A percentile compares a stretch with the other conserved stretches of the same genome.
Evolutionary conservation across 2,329 filamentous ascomycete species (phyloP).

Genomic region (Nothophoma quercina): DNA sequence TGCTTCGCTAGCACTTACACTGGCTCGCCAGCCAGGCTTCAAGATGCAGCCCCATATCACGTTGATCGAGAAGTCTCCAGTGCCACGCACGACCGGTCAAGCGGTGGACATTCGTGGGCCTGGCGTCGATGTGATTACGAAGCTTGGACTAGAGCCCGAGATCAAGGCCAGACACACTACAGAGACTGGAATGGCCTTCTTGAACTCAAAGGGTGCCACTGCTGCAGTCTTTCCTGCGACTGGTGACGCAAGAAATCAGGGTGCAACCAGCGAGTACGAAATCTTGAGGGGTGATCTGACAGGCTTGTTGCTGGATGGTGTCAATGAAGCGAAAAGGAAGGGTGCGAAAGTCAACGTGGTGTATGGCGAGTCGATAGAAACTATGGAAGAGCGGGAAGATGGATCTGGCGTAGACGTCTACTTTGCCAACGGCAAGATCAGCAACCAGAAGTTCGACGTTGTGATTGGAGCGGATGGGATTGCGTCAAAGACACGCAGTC

Average conservation of each 20-base stretch:
- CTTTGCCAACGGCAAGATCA: constrained; percentile 30
- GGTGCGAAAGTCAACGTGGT: constrained; percentile 25
- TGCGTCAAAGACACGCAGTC: constrained; percentile 30
- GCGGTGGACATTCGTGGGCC: constrained; percentile 56
- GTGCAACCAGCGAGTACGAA: constrained; percentile 42
- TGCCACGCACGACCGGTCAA: constrained; percentile 52
- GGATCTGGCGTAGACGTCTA: constrained; percentile 29
- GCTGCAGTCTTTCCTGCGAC: constrained; percentile 34
- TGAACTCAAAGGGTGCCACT: constrained; percentile 33
- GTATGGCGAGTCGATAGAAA: constrained; percentile 33
- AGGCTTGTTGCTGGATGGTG: constrained; percentile 41
- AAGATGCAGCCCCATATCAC: constrained; percentile 49
- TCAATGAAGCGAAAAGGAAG: constrained; percentile 23
- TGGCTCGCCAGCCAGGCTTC: constrained; percentile 35
- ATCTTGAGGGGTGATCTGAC: constrained; percentile 45
- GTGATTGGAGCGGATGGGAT: constrained; percentile 42
- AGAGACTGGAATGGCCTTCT: constrained; percentile 53
- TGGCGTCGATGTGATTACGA: constrained; percentile 52
- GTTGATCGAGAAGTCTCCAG: constrained; percentile 53
- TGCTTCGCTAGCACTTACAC: constrained; percentile 46
- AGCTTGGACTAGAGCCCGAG: constrained; percentile 49
- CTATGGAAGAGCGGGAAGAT: constrained; percentile 27
- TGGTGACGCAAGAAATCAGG: constrained; percentile 26
- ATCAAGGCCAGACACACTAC: constrained; percentile 48
- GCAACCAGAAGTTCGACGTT: constrained; percentile 36